These are phyloP conservation scores for Neonectria hederae DNA, from an alignment of 2,329 filamentous ascomycete species.

Conservation along the genomic window DNA sequence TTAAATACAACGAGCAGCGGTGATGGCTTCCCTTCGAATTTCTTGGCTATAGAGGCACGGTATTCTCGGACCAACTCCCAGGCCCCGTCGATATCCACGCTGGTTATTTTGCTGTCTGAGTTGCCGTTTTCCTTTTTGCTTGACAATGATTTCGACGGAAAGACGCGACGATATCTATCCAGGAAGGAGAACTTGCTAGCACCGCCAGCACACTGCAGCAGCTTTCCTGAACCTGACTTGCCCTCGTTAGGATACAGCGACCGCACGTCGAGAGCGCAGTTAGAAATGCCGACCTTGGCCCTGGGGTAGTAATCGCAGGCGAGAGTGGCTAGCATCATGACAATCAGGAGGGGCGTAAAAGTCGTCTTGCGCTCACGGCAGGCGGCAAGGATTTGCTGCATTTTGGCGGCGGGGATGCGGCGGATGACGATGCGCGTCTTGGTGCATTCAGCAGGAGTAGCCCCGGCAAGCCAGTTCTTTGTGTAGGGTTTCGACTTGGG, in stretches of 20 bases:
- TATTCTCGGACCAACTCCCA: constrained; percentile 18
- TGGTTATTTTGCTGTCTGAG: background rate
- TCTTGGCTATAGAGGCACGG: background rate
- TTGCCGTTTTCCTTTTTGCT: background rate
- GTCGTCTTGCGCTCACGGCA: constrained; percentile 34
- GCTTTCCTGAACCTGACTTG: background rate
- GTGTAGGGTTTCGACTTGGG: constrained; percentile 13
- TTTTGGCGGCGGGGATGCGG: constrained; percentile 24
- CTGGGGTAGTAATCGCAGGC: constrained; percentile 35
- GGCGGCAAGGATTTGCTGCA: constrained; percentile 17
- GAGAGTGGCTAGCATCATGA: constrained; percentile 25
- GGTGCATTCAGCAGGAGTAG: constrained; percentile 15
- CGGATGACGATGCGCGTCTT: constrained; percentile 11
- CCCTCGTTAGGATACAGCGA: background rate
- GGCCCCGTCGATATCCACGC: background rate
- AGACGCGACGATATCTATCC: constrained; percentile 1
- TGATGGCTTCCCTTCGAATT: background rate
- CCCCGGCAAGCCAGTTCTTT: background rate
- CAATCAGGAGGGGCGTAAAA: constrained; percentile 36
- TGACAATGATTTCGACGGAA: background rate
- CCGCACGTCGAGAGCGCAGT: constrained; percentile 27
- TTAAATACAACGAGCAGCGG: background rate
- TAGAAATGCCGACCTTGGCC: constrained; percentile 29
- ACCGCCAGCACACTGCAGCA: constrained; percentile 14
- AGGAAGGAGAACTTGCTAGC: constrained; percentile 16